Percentiles rank a stretch among this genome's conserved stretches.
Conservation (phyloP, 1,284 basidiomycete species). For the Cutaneotrichosporon sp. region DNA sequence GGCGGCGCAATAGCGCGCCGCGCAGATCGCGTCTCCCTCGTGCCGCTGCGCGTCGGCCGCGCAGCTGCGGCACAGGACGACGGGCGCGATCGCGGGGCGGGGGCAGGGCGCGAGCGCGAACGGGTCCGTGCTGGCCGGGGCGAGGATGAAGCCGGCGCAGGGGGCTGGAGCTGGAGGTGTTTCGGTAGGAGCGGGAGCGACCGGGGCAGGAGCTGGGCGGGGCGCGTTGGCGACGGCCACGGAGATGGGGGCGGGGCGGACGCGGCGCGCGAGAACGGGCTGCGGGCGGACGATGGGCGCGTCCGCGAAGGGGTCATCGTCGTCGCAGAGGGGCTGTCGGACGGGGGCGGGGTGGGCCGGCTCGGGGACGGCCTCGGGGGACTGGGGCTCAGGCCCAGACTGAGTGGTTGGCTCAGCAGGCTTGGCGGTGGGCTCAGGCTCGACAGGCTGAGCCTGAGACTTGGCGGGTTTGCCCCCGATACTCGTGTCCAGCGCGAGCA, state of each 20-base stretch:
- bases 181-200: too few relatives aligned
- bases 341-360: background rate
- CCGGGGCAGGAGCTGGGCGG: background rate
- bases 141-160: slow-evolving; percentile 3
- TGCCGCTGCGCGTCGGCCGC: background rate
- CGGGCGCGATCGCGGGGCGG: background rate
- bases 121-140: background rate
- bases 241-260: background rate
- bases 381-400: too few relatives aligned
- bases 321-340: background rate
- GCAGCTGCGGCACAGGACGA: background rate
- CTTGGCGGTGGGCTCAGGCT: too few relatives aligned
- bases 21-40: background rate
- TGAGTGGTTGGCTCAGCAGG: too few relatives aligned
- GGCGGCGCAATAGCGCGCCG: slow-evolving; percentile 1
- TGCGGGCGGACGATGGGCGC: background rate
- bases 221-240: background rate
- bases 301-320: background rate
- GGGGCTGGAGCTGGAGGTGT: background rate
- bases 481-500: background rate
- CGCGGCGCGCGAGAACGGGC: background rate
- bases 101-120: slow-evolving; percentile 2
- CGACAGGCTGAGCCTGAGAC: background rate
- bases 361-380: background rate
- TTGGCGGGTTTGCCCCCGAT: background rate